Conservation (phyloP, 164 flowering plant genomes). For the Piper longum region DNA sequence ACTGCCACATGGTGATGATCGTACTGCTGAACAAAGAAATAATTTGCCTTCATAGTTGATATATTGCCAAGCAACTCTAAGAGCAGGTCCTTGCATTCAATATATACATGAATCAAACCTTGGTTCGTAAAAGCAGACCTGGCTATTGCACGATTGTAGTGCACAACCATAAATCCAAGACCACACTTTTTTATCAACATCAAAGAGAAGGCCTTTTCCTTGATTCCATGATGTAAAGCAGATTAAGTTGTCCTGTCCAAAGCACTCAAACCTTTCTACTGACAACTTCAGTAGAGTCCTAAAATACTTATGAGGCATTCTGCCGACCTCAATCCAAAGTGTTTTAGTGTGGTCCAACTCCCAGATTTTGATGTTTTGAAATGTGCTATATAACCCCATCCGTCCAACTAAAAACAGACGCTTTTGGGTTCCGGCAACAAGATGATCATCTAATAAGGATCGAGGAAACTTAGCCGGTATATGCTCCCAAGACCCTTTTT, state of each 20-base stretch:
- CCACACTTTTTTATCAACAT: slow-evolving; percentile 80
- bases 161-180: slow-evolving; percentile 96
- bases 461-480: slow-evolving; percentile 87
- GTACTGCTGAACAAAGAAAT: no score
- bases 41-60: no score
- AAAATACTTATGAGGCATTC: slow-evolving; percentile 90
- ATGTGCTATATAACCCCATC: slow-evolving; percentile 76
- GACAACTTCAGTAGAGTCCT: slow-evolving; percentile 74
- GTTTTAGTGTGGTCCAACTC: slow-evolving; percentile 80
- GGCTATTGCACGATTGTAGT: slow-evolving; percentile 82
- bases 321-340: slow-evolving; percentile 74
- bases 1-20: no score
- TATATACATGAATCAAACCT: slow-evolving; percentile 69
- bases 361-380: slow-evolving; percentile 92
- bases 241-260: slow-evolving; percentile 80
- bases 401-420: slow-evolving; percentile 86
- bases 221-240: slow-evolving; percentile 96
- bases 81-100: slow-evolving; percentile 12
- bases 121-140: slow-evolving; percentile 89
- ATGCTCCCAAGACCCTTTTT: slow-evolving; percentile 77
- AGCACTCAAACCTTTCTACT: slow-evolving; percentile 93
- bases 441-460: slow-evolving; percentile 79
- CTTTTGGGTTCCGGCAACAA: slow-evolving; percentile 81
- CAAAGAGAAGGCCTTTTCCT: slow-evolving; percentile 83
- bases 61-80: background rate